phyloP scores from a whole-genome alignment of 2,329 filamentous ascomycete species.

The Hypoxylon sp. region DNA sequence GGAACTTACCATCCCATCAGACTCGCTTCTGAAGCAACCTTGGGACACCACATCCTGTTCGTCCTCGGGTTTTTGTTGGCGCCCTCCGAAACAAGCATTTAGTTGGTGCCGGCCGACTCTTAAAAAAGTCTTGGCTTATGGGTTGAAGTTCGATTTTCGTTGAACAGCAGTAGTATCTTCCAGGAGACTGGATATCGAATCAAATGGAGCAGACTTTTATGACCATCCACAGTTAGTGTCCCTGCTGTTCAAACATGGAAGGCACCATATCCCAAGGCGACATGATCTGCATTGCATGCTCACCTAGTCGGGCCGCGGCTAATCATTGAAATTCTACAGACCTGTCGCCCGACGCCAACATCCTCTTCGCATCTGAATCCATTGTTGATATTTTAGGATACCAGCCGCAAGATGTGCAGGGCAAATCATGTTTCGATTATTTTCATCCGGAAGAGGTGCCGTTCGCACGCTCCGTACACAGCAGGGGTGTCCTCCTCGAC shows the following conservation, averaged over 20 bases:
- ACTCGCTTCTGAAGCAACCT: constrained; percentile 47
- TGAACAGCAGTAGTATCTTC: constrained; percentile 46
- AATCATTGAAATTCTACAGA: constrained; percentile 65
- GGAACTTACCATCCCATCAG: constrained; percentile 51
- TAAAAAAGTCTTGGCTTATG: constrained; percentile 49
- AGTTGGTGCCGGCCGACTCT: constrained; percentile 41
- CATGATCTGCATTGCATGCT: constrained; percentile 23
- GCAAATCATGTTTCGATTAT: constrained; percentile 86
- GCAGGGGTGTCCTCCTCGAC: constrained; percentile 80
- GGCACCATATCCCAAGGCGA: constrained; percentile 14
- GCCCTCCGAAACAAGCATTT: constrained; percentile 46
- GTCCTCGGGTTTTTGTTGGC: constrained; percentile 43
- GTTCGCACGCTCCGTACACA: constrained; percentile 80
- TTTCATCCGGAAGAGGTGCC: constrained; percentile 87
- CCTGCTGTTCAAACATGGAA: constrained; percentile 32
- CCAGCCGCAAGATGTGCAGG: constrained; percentile 80
- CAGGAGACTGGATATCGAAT: constrained; percentile 46
- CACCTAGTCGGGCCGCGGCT: constrained; percentile 29
- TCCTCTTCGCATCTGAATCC: constrained; percentile 87
- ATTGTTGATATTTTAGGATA: constrained; percentile 82
- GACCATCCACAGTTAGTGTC: constrained; percentile 84
- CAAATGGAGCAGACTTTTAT: constrained; percentile 89
- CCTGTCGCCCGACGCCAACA: constrained; percentile 80
- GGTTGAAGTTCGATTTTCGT: constrained; percentile 41
- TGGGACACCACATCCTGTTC: constrained; percentile 43